Conservation (phyloP, 225 moss, liverwort and hornwort genomes). For the Climacium dendroides region DNA sequence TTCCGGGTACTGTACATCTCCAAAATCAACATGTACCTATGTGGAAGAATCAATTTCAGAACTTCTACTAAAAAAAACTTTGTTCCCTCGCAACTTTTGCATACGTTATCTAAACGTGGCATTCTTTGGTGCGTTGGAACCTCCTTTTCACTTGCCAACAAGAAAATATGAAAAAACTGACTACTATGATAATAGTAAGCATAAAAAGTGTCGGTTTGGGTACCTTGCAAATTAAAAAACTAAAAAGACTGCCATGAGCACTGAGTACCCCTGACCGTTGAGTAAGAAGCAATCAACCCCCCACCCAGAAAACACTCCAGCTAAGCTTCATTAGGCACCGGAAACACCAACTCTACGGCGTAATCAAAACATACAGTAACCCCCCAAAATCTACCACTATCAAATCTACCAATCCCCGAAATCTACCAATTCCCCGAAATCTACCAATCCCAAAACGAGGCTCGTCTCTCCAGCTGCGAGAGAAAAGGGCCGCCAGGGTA, state of each 20-base stretch:
- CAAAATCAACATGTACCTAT: neutral
- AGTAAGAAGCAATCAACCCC: neutral
- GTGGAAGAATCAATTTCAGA: rapidly evolving
- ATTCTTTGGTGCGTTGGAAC: neutral
- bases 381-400: neutral
- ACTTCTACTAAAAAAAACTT: neutral
- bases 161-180: neutral
- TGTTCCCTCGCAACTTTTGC: neutral
- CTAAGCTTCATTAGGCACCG: neutral
- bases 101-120: neutral
- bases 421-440: neutral
- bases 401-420: neutral
- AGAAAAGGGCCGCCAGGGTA: neutral
- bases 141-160: neutral
- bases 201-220: neutral
- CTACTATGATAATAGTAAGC: neutral
- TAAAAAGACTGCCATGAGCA: neutral
- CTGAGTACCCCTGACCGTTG: neutral
- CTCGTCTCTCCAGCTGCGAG: neutral
- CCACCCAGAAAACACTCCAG: neutral
- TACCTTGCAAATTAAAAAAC: neutral
- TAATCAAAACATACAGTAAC: neutral
- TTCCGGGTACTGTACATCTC: too few species aligned
- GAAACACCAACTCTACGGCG: neutral
- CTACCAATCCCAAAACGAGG: neutral